Base-by-base conservation (phyloP, 2,329 filamentous ascomycete genomes). In the Fusarium sp. region DNA sequence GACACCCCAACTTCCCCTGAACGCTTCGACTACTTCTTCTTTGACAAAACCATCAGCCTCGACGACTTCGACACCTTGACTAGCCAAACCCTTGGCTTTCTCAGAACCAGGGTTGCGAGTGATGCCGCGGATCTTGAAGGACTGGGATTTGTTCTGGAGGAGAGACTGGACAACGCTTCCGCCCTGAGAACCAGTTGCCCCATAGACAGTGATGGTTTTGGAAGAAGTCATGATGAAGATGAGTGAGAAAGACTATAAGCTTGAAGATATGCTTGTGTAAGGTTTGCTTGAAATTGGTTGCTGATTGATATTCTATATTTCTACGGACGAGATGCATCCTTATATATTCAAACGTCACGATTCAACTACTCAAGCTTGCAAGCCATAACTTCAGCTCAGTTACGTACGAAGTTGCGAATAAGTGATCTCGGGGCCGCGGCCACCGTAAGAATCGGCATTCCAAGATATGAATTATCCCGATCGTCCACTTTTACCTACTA, bases 101-200 rank as follows among this genome's bases (percentile, higher is more conserved):
- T 71, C 72, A 13, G 76, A 77, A 3, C 66, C 71, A 21, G 74
- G 66, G 42, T 74, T 74, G 6, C 78, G 73, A 25, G 78, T 78
- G 30, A 78, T 73, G 5, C 69, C 77, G 4, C 77, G 69, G 14
- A 80, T 50, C 18, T 63, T 63, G 61, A 78, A 79, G 20, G 54
- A 28, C 4, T 71, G 48, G 7, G 67, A 50, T 51, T 76, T 77
- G 53, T 78, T 78, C 18, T 75, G 66, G 11, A 79, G 70, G 21
- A 79, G 72, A 4, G 78, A 77, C 10, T 66, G 61, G 16, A 76
- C 71, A 16, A 79, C 77, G 43, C 75, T 76, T 34, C 75, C 74
- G 11, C 78, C 78, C 30, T 79, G 78, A 8, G 69, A 46, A 32
- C 77, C 78, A 32, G 76, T 79, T 32, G 78, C 74, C 13, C 78